Evolutionary conservation across 2,329 filamentous ascomycete genomes (phyloP).

Genomic region (Trichoderma harzianum): DNA sequence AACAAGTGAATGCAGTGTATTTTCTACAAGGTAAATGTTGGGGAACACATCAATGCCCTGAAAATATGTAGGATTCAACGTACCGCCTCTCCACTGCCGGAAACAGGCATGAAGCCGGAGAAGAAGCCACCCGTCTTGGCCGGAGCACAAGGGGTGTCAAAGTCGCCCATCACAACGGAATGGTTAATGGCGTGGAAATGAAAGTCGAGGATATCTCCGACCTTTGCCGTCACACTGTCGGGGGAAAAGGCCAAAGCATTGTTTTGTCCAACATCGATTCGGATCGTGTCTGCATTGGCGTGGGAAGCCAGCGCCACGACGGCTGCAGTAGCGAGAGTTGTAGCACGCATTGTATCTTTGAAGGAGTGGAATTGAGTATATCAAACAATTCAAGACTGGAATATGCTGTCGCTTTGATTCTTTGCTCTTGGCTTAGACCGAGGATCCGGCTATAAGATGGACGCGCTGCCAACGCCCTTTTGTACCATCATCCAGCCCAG

Average conservation of each 20-base stretch:
- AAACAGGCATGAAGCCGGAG: slow-evolving; percentile 9
- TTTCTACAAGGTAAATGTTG: accelerated
- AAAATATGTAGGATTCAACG: not conserved
- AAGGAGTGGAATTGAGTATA: not conserved
- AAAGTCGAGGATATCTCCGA: slow-evolving; percentile 5
- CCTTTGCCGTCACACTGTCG: slow-evolving; percentile 1
- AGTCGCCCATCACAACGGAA: slow-evolving; percentile 6
- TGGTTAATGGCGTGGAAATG: slow-evolving; percentile 9
- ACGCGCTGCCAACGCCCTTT: not conserved
- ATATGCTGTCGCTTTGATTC: not conserved
- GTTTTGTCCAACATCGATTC: slow-evolving; percentile 10
- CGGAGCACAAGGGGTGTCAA: slow-evolving; percentile 8
- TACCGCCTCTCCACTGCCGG: not conserved
- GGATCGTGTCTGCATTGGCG: not conserved
- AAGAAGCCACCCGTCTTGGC: slow-evolving; percentile 6
- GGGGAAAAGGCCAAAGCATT: slow-evolving; percentile 2
- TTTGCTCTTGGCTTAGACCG: not conserved
- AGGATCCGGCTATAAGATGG: not conserved
- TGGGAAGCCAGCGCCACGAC: slow-evolving; percentile 39
- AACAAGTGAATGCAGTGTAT: not conserved
- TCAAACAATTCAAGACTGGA: not conserved
- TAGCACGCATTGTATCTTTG: not conserved
- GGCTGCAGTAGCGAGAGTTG: not conserved
- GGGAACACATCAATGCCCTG: not conserved
- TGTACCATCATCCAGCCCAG: not conserved